Percentiles rank a stretch among this genome's conserved stretches.
phyloP scores from a whole-genome alignment of 2,329 filamentous ascomycete genomes.

The Ophiostoma sp. region DNA sequence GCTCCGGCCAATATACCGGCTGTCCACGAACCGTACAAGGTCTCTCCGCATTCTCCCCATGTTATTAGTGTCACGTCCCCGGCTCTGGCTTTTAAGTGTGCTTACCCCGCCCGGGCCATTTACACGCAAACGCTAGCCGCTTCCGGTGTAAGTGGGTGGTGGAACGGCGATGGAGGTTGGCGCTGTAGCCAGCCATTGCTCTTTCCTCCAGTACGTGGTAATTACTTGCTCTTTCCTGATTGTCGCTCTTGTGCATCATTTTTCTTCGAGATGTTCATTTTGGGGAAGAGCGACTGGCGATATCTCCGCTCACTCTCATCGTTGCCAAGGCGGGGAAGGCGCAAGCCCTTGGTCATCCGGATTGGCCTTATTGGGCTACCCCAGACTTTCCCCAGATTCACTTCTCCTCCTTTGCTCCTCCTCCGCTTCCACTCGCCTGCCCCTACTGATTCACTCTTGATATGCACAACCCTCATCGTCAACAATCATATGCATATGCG shows the following conservation, averaged over 20 bases:
- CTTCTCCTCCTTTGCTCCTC: neutral
- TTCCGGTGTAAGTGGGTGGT: neutral
- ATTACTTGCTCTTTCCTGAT: neutral
- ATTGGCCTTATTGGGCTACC: neutral
- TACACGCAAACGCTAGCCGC: neutral
- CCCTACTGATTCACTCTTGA: constrained; percentile 1
- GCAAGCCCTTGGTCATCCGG: neutral
- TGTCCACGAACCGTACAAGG: neutral
- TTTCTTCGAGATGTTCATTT: neutral
- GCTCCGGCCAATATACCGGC: no score
- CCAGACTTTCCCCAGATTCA: neutral
- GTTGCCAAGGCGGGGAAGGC: neutral
- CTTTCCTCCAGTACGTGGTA: no score
- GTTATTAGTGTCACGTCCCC: neutral
- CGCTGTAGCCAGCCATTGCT: neutral
- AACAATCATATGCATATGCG: neutral
- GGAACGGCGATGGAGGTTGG: neutral
- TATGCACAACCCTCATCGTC: neutral
- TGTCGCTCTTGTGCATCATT: neutral
- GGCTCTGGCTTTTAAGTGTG: neutral
- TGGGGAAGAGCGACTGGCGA: neutral
- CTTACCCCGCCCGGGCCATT: constrained; percentile 3
- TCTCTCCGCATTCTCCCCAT: neutral
- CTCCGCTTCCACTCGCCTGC: neutral
- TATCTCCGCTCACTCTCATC: neutral